Percentiles rank a stretch among this genome's conserved stretches.
Conservation (phyloP, 1,284 basidiomycete species). For the Cystobasidium slooffiae region DNA sequence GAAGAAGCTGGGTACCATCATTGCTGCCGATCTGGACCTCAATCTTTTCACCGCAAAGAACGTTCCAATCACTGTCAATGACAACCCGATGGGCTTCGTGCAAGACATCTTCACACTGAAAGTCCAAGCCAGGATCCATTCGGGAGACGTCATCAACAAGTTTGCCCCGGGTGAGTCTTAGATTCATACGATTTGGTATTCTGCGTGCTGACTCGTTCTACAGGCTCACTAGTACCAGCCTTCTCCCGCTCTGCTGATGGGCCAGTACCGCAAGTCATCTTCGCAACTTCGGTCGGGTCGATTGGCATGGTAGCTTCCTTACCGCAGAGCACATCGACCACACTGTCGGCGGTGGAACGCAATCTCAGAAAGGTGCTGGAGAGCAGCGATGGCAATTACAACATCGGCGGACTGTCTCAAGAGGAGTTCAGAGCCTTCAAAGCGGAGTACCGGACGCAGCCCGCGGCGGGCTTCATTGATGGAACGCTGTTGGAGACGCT, state of each 20-base stretch:
- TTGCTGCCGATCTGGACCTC: constrained; percentile 65
- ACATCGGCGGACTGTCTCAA: constrained; percentile 43
- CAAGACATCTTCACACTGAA: constrained; percentile 52
- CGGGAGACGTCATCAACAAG: constrained; percentile 59
- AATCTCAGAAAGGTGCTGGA: constrained; percentile 69
- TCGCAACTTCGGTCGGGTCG: constrained; percentile 77
- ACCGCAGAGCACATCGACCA: constrained; percentile 64
- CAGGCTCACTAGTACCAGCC: constrained; percentile 39
- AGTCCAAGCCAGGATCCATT: constrained; percentile 57
- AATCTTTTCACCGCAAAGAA: constrained; percentile 70
- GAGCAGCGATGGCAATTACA: constrained; percentile 64
- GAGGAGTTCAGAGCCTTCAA: constrained; percentile 68
- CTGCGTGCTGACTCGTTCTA: not conserved
- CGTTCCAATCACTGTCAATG: constrained; percentile 45
- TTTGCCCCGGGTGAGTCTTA: constrained; percentile 56
- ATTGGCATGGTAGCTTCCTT: constrained; percentile 78
- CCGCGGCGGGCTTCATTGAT: constrained; percentile 75
- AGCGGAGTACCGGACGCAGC: constrained; percentile 60
- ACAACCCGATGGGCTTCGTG: not conserved
- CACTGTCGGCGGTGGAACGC: constrained; percentile 74
- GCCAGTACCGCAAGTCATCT: constrained; percentile 63
- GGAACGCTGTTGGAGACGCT: constrained; percentile 69
- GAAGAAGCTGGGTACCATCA: constrained; percentile 26
- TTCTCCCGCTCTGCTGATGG: constrained; percentile 8
- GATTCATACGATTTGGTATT: not conserved